These are phyloP conservation scores for Ensete ventricosum DNA, from an alignment of 176 grass and related monocot genomes.

Conservation along the genomic window DNA sequence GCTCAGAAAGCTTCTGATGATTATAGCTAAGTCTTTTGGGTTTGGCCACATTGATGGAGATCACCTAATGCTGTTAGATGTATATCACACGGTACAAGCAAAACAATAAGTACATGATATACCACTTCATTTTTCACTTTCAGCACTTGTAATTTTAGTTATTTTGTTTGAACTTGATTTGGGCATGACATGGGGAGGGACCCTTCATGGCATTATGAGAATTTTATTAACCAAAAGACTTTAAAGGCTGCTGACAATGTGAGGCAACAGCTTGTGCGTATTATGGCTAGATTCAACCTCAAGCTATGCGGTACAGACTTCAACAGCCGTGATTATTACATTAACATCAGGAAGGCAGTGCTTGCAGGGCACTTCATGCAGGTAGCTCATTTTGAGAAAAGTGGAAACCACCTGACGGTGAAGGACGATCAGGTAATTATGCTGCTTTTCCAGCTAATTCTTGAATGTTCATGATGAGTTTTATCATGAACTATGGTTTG, in stretches of 20 bases:
- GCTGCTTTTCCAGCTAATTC: neutral
- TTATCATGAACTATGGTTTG: neutral
- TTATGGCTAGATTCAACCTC: slow-evolving; percentile 94
- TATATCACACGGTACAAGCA: slow-evolving; percentile 97
- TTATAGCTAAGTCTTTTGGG: slow-evolving; percentile 50
- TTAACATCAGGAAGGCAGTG: slow-evolving; percentile 84
- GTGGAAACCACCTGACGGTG: slow-evolving; percentile 83
- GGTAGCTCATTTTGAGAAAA: slow-evolving; percentile 86
- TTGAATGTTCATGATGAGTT: neutral
- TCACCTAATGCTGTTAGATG: slow-evolving; percentile 82
- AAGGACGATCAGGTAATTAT: slow-evolving; percentile 92
- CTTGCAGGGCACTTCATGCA: slow-evolving; percentile 98
- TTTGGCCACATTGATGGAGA: slow-evolving; percentile 91
- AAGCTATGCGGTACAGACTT: slow-evolving; percentile 87
- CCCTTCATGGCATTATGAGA: slow-evolving; percentile 91
- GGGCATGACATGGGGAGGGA: slow-evolving; percentile 52
- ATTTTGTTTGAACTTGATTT: neutral
- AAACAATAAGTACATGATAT: slow-evolving; percentile 44
- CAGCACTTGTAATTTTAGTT: neutral
- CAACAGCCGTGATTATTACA: slow-evolving; percentile 75
- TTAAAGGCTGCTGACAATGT: slow-evolving; percentile 95
- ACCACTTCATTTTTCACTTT: neutral
- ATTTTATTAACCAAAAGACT: slow-evolving; percentile 67
- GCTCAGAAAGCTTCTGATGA: slow-evolving; percentile 97
- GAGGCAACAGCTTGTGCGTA: slow-evolving; percentile 76